A percentile compares a stretch with the other conserved stretches of the same genome.
phyloP scores from a whole-genome alignment of 352 stramenopile genomes.

The Globisporangium apiculatum region DNA sequence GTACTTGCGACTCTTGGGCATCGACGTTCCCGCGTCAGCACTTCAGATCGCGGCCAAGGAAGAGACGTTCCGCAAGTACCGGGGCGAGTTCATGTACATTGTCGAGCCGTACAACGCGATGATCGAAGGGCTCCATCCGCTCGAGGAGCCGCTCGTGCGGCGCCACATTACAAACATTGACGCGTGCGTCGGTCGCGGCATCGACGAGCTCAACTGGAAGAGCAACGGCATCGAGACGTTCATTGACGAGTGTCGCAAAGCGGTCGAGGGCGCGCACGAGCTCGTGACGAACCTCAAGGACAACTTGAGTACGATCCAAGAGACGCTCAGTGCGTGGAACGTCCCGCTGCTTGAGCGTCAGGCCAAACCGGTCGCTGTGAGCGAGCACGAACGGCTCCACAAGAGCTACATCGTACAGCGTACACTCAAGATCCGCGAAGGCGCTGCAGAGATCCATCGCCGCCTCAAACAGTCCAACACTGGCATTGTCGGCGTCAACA shows the following conservation, averaged over 20 bases:
- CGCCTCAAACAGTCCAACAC: slow-evolving; percentile 96
- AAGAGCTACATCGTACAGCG: slow-evolving; percentile 90
- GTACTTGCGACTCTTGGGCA: slow-evolving; percentile 93
- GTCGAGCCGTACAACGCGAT: slow-evolving; percentile 98
- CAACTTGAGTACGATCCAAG: slow-evolving; percentile 93
- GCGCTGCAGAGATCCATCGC: slow-evolving; percentile 92
- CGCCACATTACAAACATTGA: slow-evolving; percentile 97
- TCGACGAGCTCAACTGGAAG: slow-evolving; percentile 96
- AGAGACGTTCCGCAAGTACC: slow-evolving; percentile 95
- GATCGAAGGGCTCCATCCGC: slow-evolving; percentile 92
- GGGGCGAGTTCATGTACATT: slow-evolving; percentile 95
- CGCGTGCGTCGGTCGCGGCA: slow-evolving; percentile 86
- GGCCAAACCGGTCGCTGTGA: slow-evolving; percentile 93
- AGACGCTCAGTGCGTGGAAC: slow-evolving; percentile 92
- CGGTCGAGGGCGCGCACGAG: slow-evolving; percentile 87
- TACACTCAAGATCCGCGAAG: slow-evolving; percentile 94
- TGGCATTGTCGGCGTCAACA: slow-evolving; percentile 90
- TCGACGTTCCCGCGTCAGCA: slow-evolving; percentile 93
- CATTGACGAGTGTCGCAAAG: slow-evolving; percentile 89
- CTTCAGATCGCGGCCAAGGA: slow-evolving; percentile 94
- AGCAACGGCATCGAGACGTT: slow-evolving; percentile 90
- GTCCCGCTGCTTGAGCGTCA: slow-evolving; percentile 92
- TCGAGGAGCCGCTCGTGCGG: slow-evolving; percentile 94
- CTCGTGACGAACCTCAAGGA: slow-evolving; percentile 95
- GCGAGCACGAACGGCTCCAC: slow-evolving; percentile 94